These are phyloP conservation scores for Alternaria triticina DNA, from an alignment of 2,329 filamentous ascomycete genomes.

Conservation along the genomic window DNA sequence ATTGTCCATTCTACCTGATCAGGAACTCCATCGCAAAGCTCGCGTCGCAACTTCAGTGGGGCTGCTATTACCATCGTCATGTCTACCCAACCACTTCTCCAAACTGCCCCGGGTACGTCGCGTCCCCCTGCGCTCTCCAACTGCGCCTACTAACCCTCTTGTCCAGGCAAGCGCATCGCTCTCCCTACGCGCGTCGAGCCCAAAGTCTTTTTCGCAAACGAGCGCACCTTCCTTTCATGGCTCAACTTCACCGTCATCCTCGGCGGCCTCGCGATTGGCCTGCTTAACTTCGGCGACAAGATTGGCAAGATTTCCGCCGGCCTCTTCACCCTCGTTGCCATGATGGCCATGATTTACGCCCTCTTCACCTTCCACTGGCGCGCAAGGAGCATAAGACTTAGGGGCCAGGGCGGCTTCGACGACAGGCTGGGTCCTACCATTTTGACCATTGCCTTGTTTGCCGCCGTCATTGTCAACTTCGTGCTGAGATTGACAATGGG, in stretches of 20 bases:
- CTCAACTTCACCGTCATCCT: constrained; percentile 99
- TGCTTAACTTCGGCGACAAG: constrained; percentile 96
- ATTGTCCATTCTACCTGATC: constrained; percentile 11
- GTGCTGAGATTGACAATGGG: constrained; percentile 62
- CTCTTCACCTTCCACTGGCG: constrained; percentile 97
- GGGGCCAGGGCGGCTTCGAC: constrained; percentile 95
- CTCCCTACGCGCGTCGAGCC: constrained; percentile 97
- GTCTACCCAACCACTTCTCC: constrained; percentile 96
- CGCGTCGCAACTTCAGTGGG: constrained; percentile 19
- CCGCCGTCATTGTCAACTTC: constrained; percentile 96
- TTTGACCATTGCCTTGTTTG: constrained; percentile 81
- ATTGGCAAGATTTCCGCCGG: constrained; percentile 93
- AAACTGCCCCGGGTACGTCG: constrained; percentile 81
- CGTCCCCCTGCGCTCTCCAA: not conserved
- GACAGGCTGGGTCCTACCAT: constrained; percentile 94
- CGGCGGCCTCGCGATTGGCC: constrained; percentile 92
- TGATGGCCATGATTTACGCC: constrained; percentile 95
- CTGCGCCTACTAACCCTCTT: constrained; percentile 5
- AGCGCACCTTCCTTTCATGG: constrained; percentile 98
- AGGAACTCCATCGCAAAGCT: constrained; percentile 8
- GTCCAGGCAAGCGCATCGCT: constrained; percentile 91
- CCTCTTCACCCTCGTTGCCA: constrained; percentile 91
- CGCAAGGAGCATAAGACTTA: constrained; percentile 86
- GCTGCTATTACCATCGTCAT: constrained; percentile 59
- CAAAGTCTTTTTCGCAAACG: constrained; percentile 99